Evolutionary conservation across 148 eudicot species (phyloP).

Genomic region (Chenopodium quinoa): DNA sequence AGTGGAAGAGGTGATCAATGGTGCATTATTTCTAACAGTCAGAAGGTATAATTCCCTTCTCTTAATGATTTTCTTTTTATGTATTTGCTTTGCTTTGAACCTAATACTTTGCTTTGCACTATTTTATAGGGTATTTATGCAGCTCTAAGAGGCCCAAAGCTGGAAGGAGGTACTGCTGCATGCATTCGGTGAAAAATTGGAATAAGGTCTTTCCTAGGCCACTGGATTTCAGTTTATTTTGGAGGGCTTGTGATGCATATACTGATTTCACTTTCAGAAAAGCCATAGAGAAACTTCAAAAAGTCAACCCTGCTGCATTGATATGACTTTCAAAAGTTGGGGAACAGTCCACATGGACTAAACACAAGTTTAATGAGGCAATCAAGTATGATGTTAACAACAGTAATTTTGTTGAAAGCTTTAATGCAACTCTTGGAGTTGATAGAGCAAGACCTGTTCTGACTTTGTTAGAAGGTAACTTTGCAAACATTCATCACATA

Average conservation of each 20-base stretch:
- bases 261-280: neutral
- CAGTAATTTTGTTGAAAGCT: constrained; percentile 4
- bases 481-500: neutral
- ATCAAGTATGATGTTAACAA: neutral
- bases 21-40: neutral
- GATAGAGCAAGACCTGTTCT: neutral
- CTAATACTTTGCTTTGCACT: too few species aligned
- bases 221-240: neutral
- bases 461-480: neutral
- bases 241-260: neutral
- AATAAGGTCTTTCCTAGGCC: neutral
- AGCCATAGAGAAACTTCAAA: neutral
- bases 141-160: neutral
- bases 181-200: neutral
- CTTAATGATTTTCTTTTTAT: neutral
- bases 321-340: neutral
- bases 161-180: neutral
- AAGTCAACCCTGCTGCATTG: too few species aligned
- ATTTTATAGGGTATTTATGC: neutral
- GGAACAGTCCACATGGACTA: neutral
- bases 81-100: neutral
- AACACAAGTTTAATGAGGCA: neutral
- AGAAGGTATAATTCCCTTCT: neutral
- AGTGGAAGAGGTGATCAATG: neutral
- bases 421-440: neutral